These are phyloP conservation scores for Sclerotinia sclerotiorum DNA, from an alignment of 2,329 filamentous ascomycete genomes.

Conservation along the genomic window DNA sequence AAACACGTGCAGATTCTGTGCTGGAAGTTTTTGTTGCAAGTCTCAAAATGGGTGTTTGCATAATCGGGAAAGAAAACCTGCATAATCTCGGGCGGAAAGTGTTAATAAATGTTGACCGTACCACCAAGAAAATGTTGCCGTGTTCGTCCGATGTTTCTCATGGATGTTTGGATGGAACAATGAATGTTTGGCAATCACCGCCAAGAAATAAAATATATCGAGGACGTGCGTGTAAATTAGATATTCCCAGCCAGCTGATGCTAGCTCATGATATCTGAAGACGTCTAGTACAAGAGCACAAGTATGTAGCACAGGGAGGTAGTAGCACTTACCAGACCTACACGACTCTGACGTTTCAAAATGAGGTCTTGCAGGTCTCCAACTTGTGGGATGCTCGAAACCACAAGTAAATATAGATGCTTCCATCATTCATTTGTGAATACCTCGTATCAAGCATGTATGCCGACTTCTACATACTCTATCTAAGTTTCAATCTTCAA, in stretches of 20 bases:
- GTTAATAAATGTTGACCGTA: neutral
- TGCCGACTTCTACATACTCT: too few relatives aligned
- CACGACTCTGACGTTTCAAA: neutral
- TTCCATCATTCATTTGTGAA: neutral
- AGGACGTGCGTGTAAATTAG: neutral
- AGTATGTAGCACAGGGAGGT: neutral
- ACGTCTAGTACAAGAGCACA: too few relatives aligned
- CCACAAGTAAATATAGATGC: neutral
- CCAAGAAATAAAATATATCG: neutral
- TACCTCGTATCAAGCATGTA: neutral
- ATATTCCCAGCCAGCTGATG: neutral
- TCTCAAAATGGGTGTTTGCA: constrained; percentile 14
- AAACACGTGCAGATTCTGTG: neutral
- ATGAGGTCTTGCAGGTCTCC: neutral
- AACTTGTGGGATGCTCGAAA: neutral
- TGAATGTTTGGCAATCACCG: too few relatives aligned
- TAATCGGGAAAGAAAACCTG: constrained; percentile 4
- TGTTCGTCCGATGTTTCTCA: constrained; percentile 4
- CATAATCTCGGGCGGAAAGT: constrained; percentile 5
- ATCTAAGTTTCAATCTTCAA: neutral
- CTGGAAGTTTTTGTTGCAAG: constrained; percentile 17
- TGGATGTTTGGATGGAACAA: neutral
- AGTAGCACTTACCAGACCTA: neutral
- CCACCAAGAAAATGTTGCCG: too few relatives aligned
- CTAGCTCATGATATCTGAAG: neutral